phyloP scores from a whole-genome alignment of 495 filamentous ascomycete genomes.

The Annulohypoxylon nitens region DNA sequence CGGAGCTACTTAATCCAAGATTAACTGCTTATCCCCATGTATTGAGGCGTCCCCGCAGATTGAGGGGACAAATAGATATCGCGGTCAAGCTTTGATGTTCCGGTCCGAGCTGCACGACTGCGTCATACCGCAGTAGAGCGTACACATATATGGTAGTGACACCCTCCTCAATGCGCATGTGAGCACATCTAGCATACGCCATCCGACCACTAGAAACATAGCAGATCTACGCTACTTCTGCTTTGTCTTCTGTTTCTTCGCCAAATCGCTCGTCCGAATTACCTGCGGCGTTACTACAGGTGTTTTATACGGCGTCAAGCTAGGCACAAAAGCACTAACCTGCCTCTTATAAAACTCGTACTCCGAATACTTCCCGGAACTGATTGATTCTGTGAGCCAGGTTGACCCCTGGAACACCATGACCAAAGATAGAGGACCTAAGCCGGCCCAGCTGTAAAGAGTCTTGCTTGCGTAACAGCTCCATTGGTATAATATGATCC shows the following conservation, averaged over 20 bases:
- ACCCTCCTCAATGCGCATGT: conserved; percentile 29
- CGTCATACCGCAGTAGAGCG: conserved; percentile 43
- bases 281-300: conserved; percentile 53
- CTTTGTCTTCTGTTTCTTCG: conserved; percentile 56
- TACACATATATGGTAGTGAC: conserved; percentile 15
- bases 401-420: conserved; percentile 90
- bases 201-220: conserved; percentile 27
- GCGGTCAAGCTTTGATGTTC: conserved; percentile 27
- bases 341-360: conserved; percentile 86
- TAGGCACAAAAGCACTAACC: conserved; percentile 87
- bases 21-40: conserved; percentile 25
- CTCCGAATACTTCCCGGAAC: conserved; percentile 84
- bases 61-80: conserved; percentile 32
- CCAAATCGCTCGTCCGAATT: conserved; percentile 62
- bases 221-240: conserved; percentile 45
- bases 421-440: conserved; percentile 78
- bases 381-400: conserved; percentile 86
- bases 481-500: conserved; percentile 91
- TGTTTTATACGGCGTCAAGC: conserved; percentile 55
- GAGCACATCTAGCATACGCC: conserved; percentile 27
- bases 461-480: conserved; percentile 76
- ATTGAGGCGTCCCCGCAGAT: conserved; percentile 36
- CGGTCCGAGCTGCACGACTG: conserved; percentile 23
- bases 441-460: conserved; percentile 80
- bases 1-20: conserved; percentile 29